Evolutionary conservation across 2,329 filamentous ascomycete species (phyloP), one percentile per base, ranked within the genome.

Genomic region (Ascochyta fabae): DNA sequence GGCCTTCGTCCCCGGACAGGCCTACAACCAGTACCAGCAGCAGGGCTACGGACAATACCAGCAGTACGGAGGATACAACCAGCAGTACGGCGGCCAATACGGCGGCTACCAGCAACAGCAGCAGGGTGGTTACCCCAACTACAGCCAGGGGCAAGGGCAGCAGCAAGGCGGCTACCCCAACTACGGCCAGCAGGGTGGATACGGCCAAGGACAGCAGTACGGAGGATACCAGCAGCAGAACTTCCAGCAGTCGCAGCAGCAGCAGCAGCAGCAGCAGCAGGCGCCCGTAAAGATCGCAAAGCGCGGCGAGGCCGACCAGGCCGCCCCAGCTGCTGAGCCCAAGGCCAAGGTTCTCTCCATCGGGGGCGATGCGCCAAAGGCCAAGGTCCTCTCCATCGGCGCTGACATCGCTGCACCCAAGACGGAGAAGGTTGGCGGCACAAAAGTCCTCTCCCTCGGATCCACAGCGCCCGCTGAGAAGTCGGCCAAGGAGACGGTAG

Each of bases 391-490:
- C 29, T 85, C 84, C 16, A 84, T 88, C 44, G 83, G 84, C 52
- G 81, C 78, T 33, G 83, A 85, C 39, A 75, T 80, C 24, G 65
- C 78, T 34, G 74, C 81, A 12, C 81, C 84, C 27, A 87, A 87
- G 72, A 81, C 80, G 6, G 80, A 82, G 68, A 81, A 76, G 53
- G 63, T 77, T 9, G 78, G 77, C 19, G 75, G 75, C 15, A 75
- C 88, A 31, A 93, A 93, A 77, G 89, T 94, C n/a, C 81, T 93
- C 26, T 89, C 89, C 41, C 88, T 96, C 52, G 89, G 90, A 40
- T 83, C 79, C 16, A 72, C 69, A 8, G 51, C 80, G 23, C 78
- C 84, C 1, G 75, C 79, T 7, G 78, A 83, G n/a, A 79, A 83
- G 34, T 79, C 83, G 44, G 72, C 76, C 58, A 84, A 73, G 60